Evolutionary conservation across 192 early-diverging fungal genomes (phyloP).

Genomic region (Chytriomyces hyalinus): DNA sequence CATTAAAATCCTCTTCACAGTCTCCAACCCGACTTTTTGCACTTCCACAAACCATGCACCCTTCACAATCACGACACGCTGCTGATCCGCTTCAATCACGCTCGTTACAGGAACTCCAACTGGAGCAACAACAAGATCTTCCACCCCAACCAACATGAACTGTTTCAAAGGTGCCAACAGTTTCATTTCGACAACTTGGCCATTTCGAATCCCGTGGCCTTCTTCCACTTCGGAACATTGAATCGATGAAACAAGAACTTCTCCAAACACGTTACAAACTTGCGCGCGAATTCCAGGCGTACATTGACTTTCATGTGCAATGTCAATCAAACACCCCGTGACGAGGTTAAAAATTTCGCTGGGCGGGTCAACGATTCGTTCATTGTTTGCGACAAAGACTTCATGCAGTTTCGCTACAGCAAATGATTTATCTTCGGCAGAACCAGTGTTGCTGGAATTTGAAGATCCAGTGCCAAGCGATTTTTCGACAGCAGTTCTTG

Average conservation of each 20-base stretch:
- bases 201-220: conserved; percentile 33
- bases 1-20: conserved; percentile 79
- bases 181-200: conserved; percentile 62
- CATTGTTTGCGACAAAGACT: conserved; percentile 61
- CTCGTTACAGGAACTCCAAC: conserved; percentile 17
- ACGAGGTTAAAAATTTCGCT: conserved; percentile 65
- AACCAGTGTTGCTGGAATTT: too few relatives aligned
- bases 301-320: conserved; percentile 64
- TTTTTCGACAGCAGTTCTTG: conserved; percentile 21
- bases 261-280: conserved; percentile 76
- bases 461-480: conserved; percentile 46
- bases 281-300: conserved; percentile 73
- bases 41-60: conserved; percentile 69
- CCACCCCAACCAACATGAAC: conserved; percentile 69
- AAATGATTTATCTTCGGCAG: conserved; percentile 78
- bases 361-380: conserved; percentile 43
- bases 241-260: conserved; percentile 74
- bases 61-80: conserved; percentile 33
- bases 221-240: conserved; percentile 53
- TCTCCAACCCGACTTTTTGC: conserved; percentile 83
- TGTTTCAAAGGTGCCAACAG: conserved; percentile 69
- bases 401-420: conserved; percentile 75
- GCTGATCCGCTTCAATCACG: not conserved
- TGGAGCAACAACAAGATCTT: conserved; percentile 35
- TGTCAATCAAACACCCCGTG: conserved; percentile 76